Evolutionary conservation across 345 rosid species (phyloP), one percentile per base, ranked within the genome.

Genomic region (Gynandropsis gynandra): DNA sequence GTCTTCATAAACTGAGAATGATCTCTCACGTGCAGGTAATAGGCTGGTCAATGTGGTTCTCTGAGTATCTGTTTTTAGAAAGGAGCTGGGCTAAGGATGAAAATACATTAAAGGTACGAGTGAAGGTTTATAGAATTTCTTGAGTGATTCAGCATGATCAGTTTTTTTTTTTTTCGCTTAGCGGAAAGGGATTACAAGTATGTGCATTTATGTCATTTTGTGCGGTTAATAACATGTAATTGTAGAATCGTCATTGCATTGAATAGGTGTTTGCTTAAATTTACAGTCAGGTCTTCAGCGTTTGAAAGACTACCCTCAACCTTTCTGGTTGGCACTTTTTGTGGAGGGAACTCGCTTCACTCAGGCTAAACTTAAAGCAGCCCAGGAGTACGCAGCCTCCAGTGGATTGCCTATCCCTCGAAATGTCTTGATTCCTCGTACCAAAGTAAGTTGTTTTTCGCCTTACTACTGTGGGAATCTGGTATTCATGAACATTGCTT

Each of bases 31-130:
- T 58, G 69, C 83, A 92, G 98, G 93, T 92, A 55, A 78, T 92
- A 55, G 98, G 98, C 34, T 92, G 98, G 98, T 87, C 96, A 62
- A 87, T 87, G 95, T 92, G 96, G 98, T 92, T 92, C 80, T 87
- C 98, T 6, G 98, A 81, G 71, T 92, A 84, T 72, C 68, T 92
- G 9, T 92, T 87, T 72, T 77, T 87, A 47, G 96, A 87, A 69
- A 81, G 98, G 62, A 92, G 70, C 72, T 92, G 96, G 96, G 87
- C 76, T 32, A 87, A 82, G 72, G 98, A 92, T 75, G 92, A 84
- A 76, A 69, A 42, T 61, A 92, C 85, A 16, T 58, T 92, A 66
- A 79, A 82, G 71, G 71, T 66, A 42, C 59, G 29, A 65, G 71
- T 66, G 34, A 59, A 41, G 14, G 4, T 34, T 34, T 40, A 10